These are phyloP conservation scores for Nephelium lappaceum DNA, from an alignment of 345 rosid genomes.

Conservation along the genomic window DNA sequence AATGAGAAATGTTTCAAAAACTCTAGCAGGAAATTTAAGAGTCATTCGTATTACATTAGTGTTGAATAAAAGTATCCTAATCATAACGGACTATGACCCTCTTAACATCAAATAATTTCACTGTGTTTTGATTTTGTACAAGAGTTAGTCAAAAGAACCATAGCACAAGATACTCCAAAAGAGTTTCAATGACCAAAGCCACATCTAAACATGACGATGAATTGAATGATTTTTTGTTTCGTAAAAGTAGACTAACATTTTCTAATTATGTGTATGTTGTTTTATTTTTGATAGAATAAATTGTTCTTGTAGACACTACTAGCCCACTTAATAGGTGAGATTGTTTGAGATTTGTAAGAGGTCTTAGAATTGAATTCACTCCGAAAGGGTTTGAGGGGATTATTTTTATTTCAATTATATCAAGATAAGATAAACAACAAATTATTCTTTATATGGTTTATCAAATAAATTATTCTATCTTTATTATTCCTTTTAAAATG, in stretches of 20 bases:
- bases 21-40: not conserved
- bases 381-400: not conserved
- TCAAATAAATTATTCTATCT: not conserved
- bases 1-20: not conserved
- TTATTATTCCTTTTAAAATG: not conserved
- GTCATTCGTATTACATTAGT: not conserved
- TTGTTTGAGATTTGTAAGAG: not conserved
- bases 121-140: not conserved
- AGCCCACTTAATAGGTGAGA: not conserved
- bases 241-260: not conserved
- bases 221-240: not conserved
- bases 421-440: not conserved
- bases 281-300: slow-evolving; percentile 6
- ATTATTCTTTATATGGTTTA: not conserved
- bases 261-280: not conserved
- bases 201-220: not conserved
- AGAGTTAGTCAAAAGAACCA: not conserved
- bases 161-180: no score
- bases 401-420: not conserved
- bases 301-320: not conserved
- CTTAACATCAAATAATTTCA: not conserved
- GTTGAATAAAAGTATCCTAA: not conserved
- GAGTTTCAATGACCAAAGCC: not conserved
- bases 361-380: not conserved
- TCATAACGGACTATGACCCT: not conserved